Base-by-base conservation (phyloP, 306 rosid genomes). In the Vachellia pachyceras region DNA sequence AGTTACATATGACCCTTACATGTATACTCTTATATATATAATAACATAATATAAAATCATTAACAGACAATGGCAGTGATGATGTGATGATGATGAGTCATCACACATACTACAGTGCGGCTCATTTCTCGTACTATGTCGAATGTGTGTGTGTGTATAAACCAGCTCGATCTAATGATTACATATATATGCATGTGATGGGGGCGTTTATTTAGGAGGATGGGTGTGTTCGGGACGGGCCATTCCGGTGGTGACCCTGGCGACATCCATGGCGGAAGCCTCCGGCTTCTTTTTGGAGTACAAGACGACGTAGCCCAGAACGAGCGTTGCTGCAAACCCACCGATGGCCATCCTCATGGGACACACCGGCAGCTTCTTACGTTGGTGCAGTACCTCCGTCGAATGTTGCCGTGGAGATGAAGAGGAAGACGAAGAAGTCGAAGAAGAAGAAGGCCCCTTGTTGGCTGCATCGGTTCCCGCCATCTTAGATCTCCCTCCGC, bases 201-300 rank as follows among this genome's bases (percentile, higher is more conserved):
- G 45, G 12, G 2, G 45, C 7, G 11, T 42, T n/a, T 82, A 86
- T 15, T 67, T 69, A 42, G 37, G 79, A 5, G 88, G 89, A 79
- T 35, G 86, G 0, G 90, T 88, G 77, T 82, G 63, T 0, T 84
- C 86, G 0, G 94, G 89, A 70, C 20, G 20, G 10, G 86, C 44
- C 20, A 73, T 9, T 0, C 90, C 90, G 39, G 82, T 37, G 44
- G 85, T 47, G 71, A 89, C 92, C 89, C 84, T 90, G 6, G 97
- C 97, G 52, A 90, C 91, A 33, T 91, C 94, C 40, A 84, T 12
- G 2, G 94, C 91, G 9, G 94, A 85, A 42, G 97, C 94, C 80
- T 91, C 94, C 0, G 92, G 94, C 86, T 90, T 90, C 86, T 91
- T 91, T 73, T 86, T 88, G 80, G 90, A 69, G 85, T 87, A 88